Evolutionary conservation across 257 asterid genomes (phyloP).

Genomic region (Mitragyna speciosa): DNA sequence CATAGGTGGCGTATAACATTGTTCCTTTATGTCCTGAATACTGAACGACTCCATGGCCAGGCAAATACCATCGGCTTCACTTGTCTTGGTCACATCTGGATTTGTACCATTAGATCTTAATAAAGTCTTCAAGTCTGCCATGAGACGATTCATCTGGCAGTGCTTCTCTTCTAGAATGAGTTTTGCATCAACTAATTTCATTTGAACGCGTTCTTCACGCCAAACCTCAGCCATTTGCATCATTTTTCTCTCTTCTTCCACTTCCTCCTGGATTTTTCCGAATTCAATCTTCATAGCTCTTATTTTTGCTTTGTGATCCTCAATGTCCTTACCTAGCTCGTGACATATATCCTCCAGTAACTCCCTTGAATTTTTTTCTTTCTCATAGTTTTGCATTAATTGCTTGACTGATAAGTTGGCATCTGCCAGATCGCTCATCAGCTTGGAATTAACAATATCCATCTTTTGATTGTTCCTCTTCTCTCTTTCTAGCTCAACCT

Average conservation of each 20-base stretch:
- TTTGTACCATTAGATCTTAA: conserved; percentile 22
- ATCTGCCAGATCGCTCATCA: conserved; percentile 41
- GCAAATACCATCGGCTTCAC: conserved; percentile 14
- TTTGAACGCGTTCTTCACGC: conserved; percentile 56
- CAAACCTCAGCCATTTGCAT: conserved; percentile 54
- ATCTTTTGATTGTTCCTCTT: conserved; percentile 25
- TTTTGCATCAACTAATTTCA: conserved; percentile 54
- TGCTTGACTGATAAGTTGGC: conserved; percentile 35
- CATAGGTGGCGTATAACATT: conserved; percentile 5
- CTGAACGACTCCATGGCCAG: conserved; percentile 10
- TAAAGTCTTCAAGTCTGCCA: conserved; percentile 34
- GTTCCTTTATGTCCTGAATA: conserved; percentile 22
- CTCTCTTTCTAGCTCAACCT: conserved; percentile 33
- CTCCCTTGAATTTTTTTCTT: conserved; percentile 44
- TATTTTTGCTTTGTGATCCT: conserved; percentile 36
- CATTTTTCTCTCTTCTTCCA: conserved; percentile 51
- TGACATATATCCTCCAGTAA: conserved; percentile 36
- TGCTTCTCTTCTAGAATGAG: conserved; percentile 49
- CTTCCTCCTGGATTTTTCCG: conserved; percentile 34
- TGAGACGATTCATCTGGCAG: conserved; percentile 33
- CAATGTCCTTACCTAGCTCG: conserved; percentile 37
- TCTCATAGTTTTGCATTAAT: conserved; percentile 21
- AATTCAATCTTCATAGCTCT: conserved; percentile 33
- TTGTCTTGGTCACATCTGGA: conserved; percentile 5
- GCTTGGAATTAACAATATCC: conserved; percentile 33